Evolutionary conservation across 768 basidiomycete species (phyloP).

Genomic region (Rhizopogon vinicolor): DNA sequence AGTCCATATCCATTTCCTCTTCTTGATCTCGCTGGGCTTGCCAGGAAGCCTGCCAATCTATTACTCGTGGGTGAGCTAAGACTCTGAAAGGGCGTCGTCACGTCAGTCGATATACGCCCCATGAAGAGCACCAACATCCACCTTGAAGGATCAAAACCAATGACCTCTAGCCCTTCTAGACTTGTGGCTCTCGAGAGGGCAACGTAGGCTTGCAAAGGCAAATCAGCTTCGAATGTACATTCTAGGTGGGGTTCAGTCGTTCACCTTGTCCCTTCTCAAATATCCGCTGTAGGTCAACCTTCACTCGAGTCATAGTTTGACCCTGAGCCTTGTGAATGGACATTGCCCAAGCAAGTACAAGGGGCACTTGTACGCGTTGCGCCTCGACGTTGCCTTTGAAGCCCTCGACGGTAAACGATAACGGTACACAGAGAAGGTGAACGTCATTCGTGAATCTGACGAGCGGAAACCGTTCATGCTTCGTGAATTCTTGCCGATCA

Average conservation of each 20-base stretch:
- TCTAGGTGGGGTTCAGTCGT: not conserved
- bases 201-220: conserved; percentile 25
- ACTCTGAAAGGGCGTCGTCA: conserved; percentile 20
- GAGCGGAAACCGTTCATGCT: conserved; percentile 26
- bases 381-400: conserved; percentile 30
- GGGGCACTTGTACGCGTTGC: conserved; percentile 53
- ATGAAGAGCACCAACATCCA: conserved; percentile 5
- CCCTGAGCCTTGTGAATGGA: conserved; percentile 98
- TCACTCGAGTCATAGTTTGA: conserved; percentile 91
- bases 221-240: not conserved
- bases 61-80: conserved; percentile 30
- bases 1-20: conserved; percentile 30
- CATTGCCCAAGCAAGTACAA: conserved; percentile 96
- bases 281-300: conserved; percentile 84
- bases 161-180: conserved; percentile 36
- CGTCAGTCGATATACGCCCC: not conserved
- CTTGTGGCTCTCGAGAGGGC: conserved; percentile 36
- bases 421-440: conserved; percentile 25
- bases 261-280: conserved; percentile 78
- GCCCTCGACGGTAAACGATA: conserved; percentile 30
- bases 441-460: conserved; percentile 30
- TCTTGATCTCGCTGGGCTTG: conserved; percentile 11
- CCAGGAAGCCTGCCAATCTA: conserved; percentile 28
- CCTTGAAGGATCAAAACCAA: conserved; percentile 31
- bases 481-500: conserved; percentile 9